phyloP scores from a whole-genome alignment of 2,329 filamentous ascomycete genomes.

The Talaromyces funiculosus region DNA sequence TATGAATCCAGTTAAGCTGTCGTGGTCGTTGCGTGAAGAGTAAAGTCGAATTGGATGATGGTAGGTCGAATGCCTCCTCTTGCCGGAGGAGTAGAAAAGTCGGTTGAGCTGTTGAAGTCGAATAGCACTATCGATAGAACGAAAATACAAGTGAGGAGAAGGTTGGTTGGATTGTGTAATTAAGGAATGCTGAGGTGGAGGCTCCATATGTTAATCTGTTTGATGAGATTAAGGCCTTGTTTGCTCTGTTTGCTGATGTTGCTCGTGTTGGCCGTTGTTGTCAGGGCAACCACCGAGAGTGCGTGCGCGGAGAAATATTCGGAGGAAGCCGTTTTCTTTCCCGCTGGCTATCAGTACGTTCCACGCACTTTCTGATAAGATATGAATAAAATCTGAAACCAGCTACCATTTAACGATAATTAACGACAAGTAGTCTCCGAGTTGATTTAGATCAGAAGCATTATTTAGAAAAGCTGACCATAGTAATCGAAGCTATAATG shows the following conservation, averaged over 20 bases:
- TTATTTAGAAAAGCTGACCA: neutral
- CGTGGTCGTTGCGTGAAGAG: neutral
- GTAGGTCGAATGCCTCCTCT: neutral
- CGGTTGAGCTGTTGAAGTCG: neutral
- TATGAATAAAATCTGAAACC: neutral
- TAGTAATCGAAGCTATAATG: neutral
- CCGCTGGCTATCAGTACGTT: neutral
- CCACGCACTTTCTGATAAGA: neutral
- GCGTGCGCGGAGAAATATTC: neutral
- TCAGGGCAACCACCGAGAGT: conserved; percentile 9
- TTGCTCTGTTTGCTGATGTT: conserved; percentile 11
- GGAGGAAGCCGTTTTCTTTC: too few species aligned
- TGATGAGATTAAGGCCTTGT: conserved; percentile 8
- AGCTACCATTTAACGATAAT: neutral
- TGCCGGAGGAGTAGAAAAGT: neutral
- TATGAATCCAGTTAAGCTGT: neutral
- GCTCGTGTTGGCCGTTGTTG: conserved; percentile 5
- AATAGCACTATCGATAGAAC: conserved; percentile 2
- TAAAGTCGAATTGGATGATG: neutral
- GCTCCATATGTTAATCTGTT: conserved; percentile 19
- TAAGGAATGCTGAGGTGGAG: conserved; percentile 30
- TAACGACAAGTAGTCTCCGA: neutral
- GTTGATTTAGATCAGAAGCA: neutral
- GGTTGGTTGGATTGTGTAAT: neutral
- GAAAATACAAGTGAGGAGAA: conserved; percentile 11